Percentiles rank a stretch among this genome's conserved stretches.
Conservation (phyloP, 2,329 filamentous ascomycete species). For the Tolypocladium inflatum region DNA sequence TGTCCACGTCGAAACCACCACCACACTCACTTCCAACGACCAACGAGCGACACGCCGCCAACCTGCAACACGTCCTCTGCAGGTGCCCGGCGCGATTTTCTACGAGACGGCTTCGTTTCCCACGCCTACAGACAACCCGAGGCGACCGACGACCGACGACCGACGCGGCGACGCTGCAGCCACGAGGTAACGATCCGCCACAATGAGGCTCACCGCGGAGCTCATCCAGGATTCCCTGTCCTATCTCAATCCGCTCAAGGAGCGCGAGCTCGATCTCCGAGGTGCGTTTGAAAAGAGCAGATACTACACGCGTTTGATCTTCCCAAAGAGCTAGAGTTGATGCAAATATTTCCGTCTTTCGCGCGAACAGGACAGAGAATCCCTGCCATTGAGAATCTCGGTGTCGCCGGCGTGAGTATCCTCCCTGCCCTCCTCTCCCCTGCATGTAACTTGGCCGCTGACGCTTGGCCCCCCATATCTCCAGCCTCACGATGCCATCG, state of each 20-base stretch:
- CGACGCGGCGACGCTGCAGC: neutral
- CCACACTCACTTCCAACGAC: neutral
- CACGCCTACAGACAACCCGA: too few species aligned
- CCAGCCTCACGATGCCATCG: constrained; percentile 91
- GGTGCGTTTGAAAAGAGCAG: constrained; percentile 95
- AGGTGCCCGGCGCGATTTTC: neutral
- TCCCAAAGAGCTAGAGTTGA: constrained; percentile 59
- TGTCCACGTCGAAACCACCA: constrained; percentile 6
- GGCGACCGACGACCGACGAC: neutral
- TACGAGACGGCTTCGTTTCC: neutral
- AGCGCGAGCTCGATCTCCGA: constrained; percentile 98
- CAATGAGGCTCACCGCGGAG: constrained; percentile 92
- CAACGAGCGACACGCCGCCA: too few species aligned
- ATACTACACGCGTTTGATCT: constrained; percentile 64
- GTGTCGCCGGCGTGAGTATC: constrained; percentile 73
- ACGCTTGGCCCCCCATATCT: neutral
- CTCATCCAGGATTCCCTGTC: constrained; percentile 91
- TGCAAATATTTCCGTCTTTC: constrained; percentile 44
- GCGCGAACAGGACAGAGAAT: constrained; percentile 86
- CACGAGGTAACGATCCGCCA: constrained; percentile 12
- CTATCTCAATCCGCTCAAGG: constrained; percentile 97
- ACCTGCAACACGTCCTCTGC: neutral
- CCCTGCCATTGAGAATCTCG: constrained; percentile 93
- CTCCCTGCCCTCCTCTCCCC: neutral
- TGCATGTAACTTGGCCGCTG: neutral